Percentiles rank a stretch among this genome's conserved stretches.
Evolutionary conservation across 805 yeast species (phyloP).

Genomic region (Barnettozyma pratensis): DNA sequence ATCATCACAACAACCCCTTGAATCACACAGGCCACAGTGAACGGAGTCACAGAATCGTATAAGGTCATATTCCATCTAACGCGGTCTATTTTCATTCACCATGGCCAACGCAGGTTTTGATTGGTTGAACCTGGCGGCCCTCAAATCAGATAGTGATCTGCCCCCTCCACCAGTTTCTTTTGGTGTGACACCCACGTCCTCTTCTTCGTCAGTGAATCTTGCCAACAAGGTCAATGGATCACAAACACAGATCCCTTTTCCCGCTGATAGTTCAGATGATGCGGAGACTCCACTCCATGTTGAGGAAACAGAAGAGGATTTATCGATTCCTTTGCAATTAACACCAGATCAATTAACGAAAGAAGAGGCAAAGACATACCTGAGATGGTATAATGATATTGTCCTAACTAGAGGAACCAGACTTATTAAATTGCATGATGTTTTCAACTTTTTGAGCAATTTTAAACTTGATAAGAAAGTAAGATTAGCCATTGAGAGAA

Average conservation of each 20-base stretch:
- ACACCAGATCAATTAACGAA: conserved; percentile 62
- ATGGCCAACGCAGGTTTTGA: conserved; percentile 36
- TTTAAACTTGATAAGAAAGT: conserved; percentile 55
- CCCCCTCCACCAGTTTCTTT: conserved; percentile 53
- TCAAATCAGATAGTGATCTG: conserved; percentile 25
- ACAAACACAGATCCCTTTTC: neutral
- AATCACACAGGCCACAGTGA: no score
- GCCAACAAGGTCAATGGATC: conserved; percentile 1
- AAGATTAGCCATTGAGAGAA: conserved; percentile 44
- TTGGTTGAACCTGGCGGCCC: conserved; percentile 45
- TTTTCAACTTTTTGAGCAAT: conserved; percentile 71
- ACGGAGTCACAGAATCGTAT: no score
- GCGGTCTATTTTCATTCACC: neutral
- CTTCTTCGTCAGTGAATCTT: conserved; percentile 16
- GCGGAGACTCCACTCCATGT: neutral
- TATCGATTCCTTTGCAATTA: conserved; percentile 56
- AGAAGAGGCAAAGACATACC: conserved; percentile 78
- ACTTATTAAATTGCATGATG: conserved; percentile 67
- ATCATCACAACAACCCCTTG: no score
- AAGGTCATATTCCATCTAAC: no score
- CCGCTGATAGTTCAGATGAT: neutral
- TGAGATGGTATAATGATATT: conserved; percentile 90
- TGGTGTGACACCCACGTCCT: conserved; percentile 29
- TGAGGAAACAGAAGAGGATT: conserved; percentile 27
- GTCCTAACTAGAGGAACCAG: conserved; percentile 64